These are phyloP conservation scores for Boletus tylopilopsis DNA, from an alignment of 768 basidiomycete species.

Conservation along the genomic window DNA sequence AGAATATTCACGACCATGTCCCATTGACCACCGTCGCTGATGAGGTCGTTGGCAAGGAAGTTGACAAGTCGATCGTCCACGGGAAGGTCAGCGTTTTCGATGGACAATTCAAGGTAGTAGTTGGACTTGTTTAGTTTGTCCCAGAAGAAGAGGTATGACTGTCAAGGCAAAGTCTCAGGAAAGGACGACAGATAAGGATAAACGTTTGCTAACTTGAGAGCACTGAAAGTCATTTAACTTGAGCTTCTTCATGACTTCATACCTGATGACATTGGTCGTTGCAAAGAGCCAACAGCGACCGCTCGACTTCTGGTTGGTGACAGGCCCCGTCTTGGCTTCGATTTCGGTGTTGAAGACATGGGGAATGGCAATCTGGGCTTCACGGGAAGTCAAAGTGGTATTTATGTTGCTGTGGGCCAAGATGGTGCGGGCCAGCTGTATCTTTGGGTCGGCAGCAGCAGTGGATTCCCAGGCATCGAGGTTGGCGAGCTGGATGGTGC, in stretches of 20 bases:
- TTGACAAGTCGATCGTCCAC: conserved; percentile 81
- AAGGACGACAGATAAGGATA: neutral
- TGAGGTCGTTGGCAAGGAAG: conserved; percentile 70
- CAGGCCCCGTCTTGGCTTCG: conserved; percentile 76
- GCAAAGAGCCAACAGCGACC: conserved; percentile 97
- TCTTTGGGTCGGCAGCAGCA: conserved; percentile 53
- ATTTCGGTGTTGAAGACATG: conserved; percentile 83
- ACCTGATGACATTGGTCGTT: conserved; percentile 81
- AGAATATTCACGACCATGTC: conserved; percentile 81
- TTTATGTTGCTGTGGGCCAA: conserved; percentile 66
- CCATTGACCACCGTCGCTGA: conserved; percentile 93
- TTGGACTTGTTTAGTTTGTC: conserved; percentile 92
- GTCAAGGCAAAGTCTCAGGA: conserved; percentile 7
- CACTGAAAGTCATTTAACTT: conserved; percentile 88
- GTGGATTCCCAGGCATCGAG: conserved; percentile 66
- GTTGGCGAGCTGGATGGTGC: conserved; percentile 55
- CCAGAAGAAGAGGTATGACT: conserved; percentile 94
- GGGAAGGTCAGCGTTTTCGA: conserved; percentile 75
- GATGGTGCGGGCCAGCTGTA: conserved; percentile 72
- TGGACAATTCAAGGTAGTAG: conserved; percentile 86
- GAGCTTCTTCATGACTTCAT: conserved; percentile 80
- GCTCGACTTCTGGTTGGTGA: conserved; percentile 84
- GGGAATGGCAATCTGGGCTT: conserved; percentile 55
- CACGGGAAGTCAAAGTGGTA: conserved; percentile 58
- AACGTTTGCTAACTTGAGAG: conserved; percentile 57